Base-by-base conservation (phyloP, 441 rosid genomes). In the Adansonia madagascariensis region DNA sequence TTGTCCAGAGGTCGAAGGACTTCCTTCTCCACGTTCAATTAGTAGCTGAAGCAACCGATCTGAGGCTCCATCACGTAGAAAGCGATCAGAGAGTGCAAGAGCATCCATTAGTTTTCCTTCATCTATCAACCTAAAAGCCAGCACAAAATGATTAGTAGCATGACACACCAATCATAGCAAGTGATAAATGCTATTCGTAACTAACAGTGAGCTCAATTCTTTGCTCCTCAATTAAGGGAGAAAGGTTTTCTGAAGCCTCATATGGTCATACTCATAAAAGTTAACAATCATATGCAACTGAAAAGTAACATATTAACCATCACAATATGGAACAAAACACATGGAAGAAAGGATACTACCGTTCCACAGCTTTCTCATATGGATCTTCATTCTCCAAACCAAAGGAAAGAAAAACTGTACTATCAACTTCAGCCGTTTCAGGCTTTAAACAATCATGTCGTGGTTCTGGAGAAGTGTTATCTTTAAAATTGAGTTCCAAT, bases 51-150 rank as follows among this genome's bases (percentile, higher is more conserved):
- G 99, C 78, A 96, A 88, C 75, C 65, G 84, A 84, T 96, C 98
- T 70, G 99, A 94, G 76, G 98, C 92, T 73, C 99, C 99, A 87
- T 89, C 89, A 67, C 88, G 91, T 80, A 96, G 84, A 85, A 94
- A 96, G 59, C 98, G 99, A 85, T 96, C 99, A 24, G 99, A 96
- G 80, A 96, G 94, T 82, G 99, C 99, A 82, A 96, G 94, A 64
- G 99, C 98, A 89, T 96, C 99, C 92, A 86, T 89, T 52, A 94
- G 84, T 82, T 96, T 94, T 73, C 98, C 98, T 88, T 94, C 97
- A 81, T 88, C 90, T 71, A 94, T 88, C 85, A 96, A 89, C 82
- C 99, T 96, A 86, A 60, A 8, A 44, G 22, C 20, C 31, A 31
- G 70, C 8, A 43, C 47, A 9, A 47, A 20, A 49, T 79, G 75